Conservation (phyloP, 176 grass and related monocot species). For the Pharus latifolius region DNA sequence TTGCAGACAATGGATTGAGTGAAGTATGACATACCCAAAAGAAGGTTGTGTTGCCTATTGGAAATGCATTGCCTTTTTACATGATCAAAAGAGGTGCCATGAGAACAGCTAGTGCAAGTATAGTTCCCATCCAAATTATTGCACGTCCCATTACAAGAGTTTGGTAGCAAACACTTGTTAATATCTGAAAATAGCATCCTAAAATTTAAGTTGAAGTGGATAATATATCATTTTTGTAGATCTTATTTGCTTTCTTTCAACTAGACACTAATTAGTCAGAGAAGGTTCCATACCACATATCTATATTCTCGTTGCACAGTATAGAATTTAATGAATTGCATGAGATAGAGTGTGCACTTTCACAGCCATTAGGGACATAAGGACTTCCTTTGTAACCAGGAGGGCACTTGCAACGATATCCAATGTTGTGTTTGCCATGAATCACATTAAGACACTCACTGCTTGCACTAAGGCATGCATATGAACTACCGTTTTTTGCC, state of each 20-base stretch:
- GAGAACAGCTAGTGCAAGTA: not conserved
- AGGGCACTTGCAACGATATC: constrained; percentile 21
- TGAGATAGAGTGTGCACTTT: not conserved
- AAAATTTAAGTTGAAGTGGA: too few species aligned
- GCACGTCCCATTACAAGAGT: not conserved
- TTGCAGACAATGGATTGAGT: not conserved
- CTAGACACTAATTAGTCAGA: too few species aligned
- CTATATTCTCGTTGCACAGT: not conserved
- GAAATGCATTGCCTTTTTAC: not conserved
- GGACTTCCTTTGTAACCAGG: constrained; percentile 23
- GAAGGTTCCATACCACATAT: too few species aligned
- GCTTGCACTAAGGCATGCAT: not conserved
- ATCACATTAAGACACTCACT: not conserved
- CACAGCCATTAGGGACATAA: constrained; percentile 11
- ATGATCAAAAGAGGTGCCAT: not conserved
- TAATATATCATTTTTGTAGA: too few species aligned
- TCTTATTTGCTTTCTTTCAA: too few species aligned
- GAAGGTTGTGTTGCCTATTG: not conserved
- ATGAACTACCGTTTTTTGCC: not conserved
- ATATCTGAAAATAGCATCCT: not conserved
- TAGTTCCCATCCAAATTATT: too few species aligned
- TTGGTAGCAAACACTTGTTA: too few species aligned
- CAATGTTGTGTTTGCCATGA: not conserved
- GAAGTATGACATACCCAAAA: not conserved
- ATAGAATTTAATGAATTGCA: not conserved